A percentile compares a stretch with the other conserved stretches of the same genome.
Conservation (phyloP, 1,284 basidiomycete genomes). For the Mycena sp. region DNA sequence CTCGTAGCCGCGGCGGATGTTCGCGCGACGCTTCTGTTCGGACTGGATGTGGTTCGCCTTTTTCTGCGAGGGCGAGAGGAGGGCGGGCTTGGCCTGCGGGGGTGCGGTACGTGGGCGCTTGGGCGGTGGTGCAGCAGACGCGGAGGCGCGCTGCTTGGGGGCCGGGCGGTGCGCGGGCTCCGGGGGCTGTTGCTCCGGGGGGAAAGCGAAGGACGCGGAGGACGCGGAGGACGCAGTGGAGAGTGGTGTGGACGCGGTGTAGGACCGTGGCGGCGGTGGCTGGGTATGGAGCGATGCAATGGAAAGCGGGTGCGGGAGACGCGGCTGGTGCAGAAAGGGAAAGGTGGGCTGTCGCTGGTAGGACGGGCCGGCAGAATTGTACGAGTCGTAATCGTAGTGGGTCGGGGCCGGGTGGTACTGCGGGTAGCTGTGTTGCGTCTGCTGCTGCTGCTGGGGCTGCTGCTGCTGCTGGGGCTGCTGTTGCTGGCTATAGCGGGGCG, state of each 20-base stretch:
- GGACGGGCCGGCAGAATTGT: conserved; percentile 15
- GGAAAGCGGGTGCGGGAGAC: conserved; percentile 11
- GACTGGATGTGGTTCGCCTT: conserved; percentile 94
- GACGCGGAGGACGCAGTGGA: conserved; percentile 19
- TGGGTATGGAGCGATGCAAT: conserved; percentile 21
- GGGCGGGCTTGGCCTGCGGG: conserved; percentile 50
- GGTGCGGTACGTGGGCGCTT: conserved; percentile 6
- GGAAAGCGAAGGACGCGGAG: conserved; percentile 22
- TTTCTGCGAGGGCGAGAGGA: conserved; percentile 85
- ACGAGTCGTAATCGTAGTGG: conserved; percentile 17
- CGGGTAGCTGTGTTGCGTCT: not conserved
- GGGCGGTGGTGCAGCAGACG: no score
- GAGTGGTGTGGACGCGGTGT: conserved; percentile 1
- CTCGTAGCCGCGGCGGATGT: conserved; percentile 90
- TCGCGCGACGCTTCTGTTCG: conserved; percentile 91
- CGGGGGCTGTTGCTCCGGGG: conserved; percentile 18
- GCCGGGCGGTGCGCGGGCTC: conserved; percentile 8
- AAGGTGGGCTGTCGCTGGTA: conserved; percentile 24
- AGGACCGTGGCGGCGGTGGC: not conserved
- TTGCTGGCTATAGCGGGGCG: conserved; percentile 6
- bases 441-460: conserved; percentile 1
- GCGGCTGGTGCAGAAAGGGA: conserved; percentile 25
- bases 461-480: not conserved
- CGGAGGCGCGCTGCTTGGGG: no score
- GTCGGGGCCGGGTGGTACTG: no score